Evolutionary conservation across 2,329 filamentous ascomycete genomes (phyloP).

Genomic region (Pestalotiopsis sp.): DNA sequence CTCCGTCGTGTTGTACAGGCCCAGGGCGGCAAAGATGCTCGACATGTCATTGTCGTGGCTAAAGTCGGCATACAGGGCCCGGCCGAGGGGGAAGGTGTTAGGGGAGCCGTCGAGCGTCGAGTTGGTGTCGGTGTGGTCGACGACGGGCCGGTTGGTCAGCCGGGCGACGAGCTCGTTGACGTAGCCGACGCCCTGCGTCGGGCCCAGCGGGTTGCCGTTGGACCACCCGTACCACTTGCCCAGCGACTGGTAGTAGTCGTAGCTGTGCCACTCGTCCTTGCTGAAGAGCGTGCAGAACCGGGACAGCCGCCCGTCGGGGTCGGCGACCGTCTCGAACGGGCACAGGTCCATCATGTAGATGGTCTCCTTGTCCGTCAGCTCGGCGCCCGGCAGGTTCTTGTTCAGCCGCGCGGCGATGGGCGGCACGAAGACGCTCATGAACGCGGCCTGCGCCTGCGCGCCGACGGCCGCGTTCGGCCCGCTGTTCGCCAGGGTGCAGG

Average conservation of each 20-base stretch:
- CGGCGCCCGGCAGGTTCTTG: constrained; percentile 65
- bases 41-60: constrained; percentile 90
- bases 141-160: constrained; percentile 68
- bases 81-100: constrained; percentile 72
- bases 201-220: constrained; percentile 74
- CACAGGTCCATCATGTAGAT: constrained; percentile 86
- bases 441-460: constrained; percentile 55
- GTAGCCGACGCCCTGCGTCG: constrained; percentile 86
- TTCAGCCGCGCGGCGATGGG: constrained; percentile 73
- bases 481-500: constrained; percentile 72
- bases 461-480: constrained; percentile 53
- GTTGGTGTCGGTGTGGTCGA: constrained; percentile 77
- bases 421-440: constrained; percentile 65
- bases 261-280: constrained; percentile 71
- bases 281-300: constrained; percentile 79
- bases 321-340: constrained; percentile 79
- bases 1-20: constrained; percentile 71
- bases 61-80: constrained; percentile 81
- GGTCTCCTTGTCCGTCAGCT: constrained; percentile 64
- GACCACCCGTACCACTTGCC: constrained; percentile 86
- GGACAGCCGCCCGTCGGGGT: constrained; percentile 58
- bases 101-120: constrained; percentile 70
- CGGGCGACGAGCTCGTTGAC: constrained; percentile 86
- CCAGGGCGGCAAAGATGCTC: constrained; percentile 74
- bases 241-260: constrained; percentile 80